A percentile compares a stretch with the other conserved stretches of the same genome.
These are phyloP conservation scores for Phytophthora pisi DNA, from an alignment of 352 stramenopile genomes.

Conservation along the genomic window DNA sequence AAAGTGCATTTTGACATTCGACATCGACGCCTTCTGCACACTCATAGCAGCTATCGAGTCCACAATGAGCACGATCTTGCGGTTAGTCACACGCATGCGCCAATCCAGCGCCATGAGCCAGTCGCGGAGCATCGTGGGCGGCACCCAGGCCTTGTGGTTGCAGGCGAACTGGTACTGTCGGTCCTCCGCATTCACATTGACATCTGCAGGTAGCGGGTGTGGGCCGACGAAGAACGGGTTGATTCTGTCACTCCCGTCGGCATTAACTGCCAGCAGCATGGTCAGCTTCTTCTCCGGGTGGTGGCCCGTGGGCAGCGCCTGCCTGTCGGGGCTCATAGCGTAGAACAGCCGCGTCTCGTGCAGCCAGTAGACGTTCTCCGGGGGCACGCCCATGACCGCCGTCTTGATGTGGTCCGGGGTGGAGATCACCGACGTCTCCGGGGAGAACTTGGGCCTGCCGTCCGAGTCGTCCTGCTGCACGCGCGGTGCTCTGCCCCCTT, in stretches of 20 bases:
- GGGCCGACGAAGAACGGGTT: constrained; percentile 74
- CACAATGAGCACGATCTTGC: constrained; percentile 70
- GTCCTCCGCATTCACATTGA: constrained; percentile 18
- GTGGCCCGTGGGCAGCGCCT: constrained; percentile 30
- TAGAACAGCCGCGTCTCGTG: constrained; percentile 73
- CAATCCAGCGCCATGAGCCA: constrained; percentile 81
- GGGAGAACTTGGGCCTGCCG: constrained; percentile 31
- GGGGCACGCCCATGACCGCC: constrained; percentile 49
- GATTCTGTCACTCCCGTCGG: constrained; percentile 68
- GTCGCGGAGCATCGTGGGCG: constrained; percentile 76
- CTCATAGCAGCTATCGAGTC: constrained; percentile 62
- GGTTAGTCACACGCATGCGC: constrained; percentile 78
- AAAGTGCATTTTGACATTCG: constrained; percentile 72
- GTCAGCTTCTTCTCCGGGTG: constrained; percentile 57
- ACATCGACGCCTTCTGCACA: constrained; percentile 61
- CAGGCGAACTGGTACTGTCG: constrained; percentile 62
- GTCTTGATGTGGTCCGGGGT: constrained; percentile 50
- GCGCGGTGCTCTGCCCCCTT: constrained; percentile 16
- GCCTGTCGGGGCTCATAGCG: constrained; percentile 41
- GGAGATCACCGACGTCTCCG: constrained; percentile 51
- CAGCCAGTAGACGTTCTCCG: constrained; percentile 77
- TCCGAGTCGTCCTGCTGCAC: constrained; percentile 27
- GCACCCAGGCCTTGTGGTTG: constrained; percentile 77
- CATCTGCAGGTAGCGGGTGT: constrained; percentile 30
- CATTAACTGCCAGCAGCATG: constrained; percentile 67